Evolutionary conservation across 306 rosid species (phyloP).

Genomic region (Pterocarpus santalinus): DNA sequence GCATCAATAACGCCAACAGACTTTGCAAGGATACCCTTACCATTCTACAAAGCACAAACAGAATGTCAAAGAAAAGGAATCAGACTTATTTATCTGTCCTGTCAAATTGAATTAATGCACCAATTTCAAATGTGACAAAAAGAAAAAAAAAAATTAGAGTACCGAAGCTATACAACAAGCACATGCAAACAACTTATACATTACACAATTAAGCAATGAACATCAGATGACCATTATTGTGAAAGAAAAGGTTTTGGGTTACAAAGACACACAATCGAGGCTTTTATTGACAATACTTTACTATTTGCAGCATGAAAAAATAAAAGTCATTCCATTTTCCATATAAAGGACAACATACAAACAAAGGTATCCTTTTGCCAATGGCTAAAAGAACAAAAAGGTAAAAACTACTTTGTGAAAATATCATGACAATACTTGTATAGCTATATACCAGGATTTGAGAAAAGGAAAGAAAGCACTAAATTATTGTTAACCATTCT

Average conservation of each 20-base stretch:
- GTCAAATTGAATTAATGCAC: constrained; percentile 36
- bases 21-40: constrained; percentile 85
- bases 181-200: not conserved
- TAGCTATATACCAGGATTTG: not conserved
- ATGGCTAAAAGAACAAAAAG: constrained; percentile 1
- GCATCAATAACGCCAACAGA: constrained; percentile 90
- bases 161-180: constrained; percentile 6
- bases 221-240: not conserved
- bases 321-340: constrained; percentile 21
- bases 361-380: constrained; percentile 4
- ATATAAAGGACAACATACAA: constrained; percentile 13
- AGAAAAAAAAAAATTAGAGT: not conserved
- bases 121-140: constrained; percentile 4
- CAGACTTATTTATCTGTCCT: constrained; percentile 19
- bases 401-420: constrained; percentile 1
- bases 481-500: constrained; percentile 1
- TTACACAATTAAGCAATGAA: constrained; percentile 6
- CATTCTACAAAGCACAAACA: constrained; percentile 67
- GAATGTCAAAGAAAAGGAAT: constrained; percentile 31
- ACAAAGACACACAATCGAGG: not conserved
- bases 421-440: not conserved
- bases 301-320: constrained; percentile 9
- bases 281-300: constrained; percentile 8
- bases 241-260: not conserved
- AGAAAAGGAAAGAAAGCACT: not conserved